Evolutionary conservation across 2,329 filamentous ascomycete genomes (phyloP).

Genomic region (Fusarium subtropicale): DNA sequence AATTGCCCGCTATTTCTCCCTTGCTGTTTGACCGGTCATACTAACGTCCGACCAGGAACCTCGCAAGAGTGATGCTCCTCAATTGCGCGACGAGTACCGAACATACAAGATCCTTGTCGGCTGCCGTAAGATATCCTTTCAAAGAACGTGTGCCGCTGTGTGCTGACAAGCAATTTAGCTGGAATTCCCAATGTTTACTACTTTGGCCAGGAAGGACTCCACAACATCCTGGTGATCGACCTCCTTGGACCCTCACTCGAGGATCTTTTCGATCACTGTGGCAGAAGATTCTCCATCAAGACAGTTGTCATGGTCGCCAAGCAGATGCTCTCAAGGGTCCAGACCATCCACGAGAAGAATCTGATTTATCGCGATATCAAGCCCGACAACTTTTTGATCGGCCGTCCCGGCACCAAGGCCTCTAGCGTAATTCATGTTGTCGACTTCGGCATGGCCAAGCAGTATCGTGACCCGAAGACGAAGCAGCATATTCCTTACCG

Average conservation of each 20-base stretch:
- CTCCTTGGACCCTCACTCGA: slow-evolving; percentile 94
- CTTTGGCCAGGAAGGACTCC: slow-evolving; percentile 96
- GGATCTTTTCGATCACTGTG: slow-evolving; percentile 97
- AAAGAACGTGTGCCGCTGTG: slow-evolving; percentile 48
- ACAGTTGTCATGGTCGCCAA: slow-evolving; percentile 99
- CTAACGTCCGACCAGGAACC: slow-evolving; percentile 76
- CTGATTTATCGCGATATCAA: slow-evolving; percentile 99
- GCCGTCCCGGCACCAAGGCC: slow-evolving; percentile 89
- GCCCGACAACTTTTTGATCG: slow-evolving; percentile 98
- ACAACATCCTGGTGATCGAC: slow-evolving; percentile 99
- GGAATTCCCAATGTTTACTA: slow-evolving; percentile 99
- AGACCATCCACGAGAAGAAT: slow-evolving; percentile 97
- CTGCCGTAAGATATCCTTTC: slow-evolving; percentile 78
- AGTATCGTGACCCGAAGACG: slow-evolving; percentile 98
- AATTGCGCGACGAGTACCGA: slow-evolving; percentile 96
- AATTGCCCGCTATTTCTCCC: not conserved
- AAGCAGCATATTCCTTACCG: slow-evolving; percentile 99
- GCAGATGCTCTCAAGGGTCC: slow-evolving; percentile 97
- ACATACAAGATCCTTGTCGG: slow-evolving; percentile 99
- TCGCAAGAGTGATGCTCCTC: slow-evolving; percentile 97
- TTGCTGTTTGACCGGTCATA: not conserved
- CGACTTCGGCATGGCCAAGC: slow-evolving; percentile 99
- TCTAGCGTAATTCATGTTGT: slow-evolving; percentile 98
- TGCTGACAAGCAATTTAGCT: slow-evolving; percentile 65
- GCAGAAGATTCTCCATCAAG: slow-evolving; percentile 93